Percentiles rank a stretch among this genome's conserved stretches.
Evolutionary conservation across 176 grass and related monocot genomes (phyloP).

Genomic region (Melocanna baccifera): DNA sequence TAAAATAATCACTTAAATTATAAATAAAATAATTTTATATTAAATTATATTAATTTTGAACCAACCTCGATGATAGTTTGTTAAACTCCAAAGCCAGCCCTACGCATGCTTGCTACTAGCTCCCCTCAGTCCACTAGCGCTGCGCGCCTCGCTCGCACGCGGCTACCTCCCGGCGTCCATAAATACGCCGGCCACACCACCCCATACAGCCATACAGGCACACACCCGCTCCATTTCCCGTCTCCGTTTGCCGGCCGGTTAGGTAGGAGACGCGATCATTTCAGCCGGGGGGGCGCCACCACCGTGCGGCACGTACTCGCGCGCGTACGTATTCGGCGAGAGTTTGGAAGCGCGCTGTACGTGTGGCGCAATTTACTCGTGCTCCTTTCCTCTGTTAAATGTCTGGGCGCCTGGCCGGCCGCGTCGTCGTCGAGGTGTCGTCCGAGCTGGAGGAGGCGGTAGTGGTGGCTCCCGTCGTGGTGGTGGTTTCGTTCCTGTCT

Average conservation of each 20-base stretch:
- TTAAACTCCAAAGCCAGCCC: too few species aligned
- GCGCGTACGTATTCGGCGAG: neutral
- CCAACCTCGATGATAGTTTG: too few species aligned
- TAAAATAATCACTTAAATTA: too few species aligned
- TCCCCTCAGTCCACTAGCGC: neutral
- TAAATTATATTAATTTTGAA: too few species aligned
- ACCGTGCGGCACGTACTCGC: neutral
- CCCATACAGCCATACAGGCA: neutral
- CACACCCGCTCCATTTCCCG: neutral
- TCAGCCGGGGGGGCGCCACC: too few species aligned
- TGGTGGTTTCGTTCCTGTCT: conserved; percentile 16
- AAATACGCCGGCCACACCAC: conserved; percentile 22
- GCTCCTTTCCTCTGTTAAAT: conserved; percentile 32
- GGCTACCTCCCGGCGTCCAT: conserved; percentile 11
- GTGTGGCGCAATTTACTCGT: neutral
- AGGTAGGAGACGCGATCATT: too few species aligned
- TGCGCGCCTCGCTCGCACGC: neutral
- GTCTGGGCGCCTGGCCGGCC: conserved; percentile 22
- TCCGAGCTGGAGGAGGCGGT: conserved; percentile 7
- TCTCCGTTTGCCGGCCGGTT: neutral
- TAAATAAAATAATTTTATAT: too few species aligned
- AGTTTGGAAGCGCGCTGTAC: neutral
- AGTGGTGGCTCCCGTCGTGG: neutral
- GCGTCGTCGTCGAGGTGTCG: neutral
- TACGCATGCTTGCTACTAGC: too few species aligned